These are phyloP conservation scores for Elaeis guineensis DNA, from an alignment of 176 grass and related monocot species.

Conservation along the genomic window DNA sequence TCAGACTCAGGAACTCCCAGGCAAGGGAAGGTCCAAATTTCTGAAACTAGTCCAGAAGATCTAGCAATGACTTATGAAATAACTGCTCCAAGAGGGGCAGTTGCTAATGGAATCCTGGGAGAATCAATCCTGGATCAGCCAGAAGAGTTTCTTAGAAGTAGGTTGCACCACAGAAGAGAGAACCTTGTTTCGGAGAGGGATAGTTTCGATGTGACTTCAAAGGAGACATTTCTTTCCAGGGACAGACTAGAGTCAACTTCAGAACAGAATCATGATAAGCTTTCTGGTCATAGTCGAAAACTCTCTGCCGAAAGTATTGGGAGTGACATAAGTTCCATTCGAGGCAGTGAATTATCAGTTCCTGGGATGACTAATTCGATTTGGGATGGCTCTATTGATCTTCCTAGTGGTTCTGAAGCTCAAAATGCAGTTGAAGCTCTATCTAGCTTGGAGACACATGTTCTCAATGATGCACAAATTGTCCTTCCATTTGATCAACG, in stretches of 20 bases:
- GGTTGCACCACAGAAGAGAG: conserved; percentile 35
- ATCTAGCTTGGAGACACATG: conserved; percentile 38
- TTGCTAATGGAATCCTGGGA: conserved; percentile 47
- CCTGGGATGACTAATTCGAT: conserved; percentile 52
- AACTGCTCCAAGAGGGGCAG: conserved; percentile 28
- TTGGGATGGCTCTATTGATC: conserved; percentile 60
- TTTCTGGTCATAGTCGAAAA: conserved; percentile 57
- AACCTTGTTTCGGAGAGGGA: conserved; percentile 24
- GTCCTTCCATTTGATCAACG: conserved; percentile 86
- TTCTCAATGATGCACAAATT: conserved; percentile 60
- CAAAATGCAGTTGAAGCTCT: conserved; percentile 45
- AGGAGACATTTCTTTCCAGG: conserved; percentile 3
- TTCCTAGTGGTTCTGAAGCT: conserved; percentile 46
- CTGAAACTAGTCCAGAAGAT: conserved; percentile 25
- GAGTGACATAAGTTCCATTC: conserved; percentile 94
- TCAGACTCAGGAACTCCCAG: conserved; percentile 24
- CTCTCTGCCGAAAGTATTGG: conserved; percentile 84
- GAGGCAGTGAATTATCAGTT: conserved; percentile 69
- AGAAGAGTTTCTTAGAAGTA: conserved; percentile 23
- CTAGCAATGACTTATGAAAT: conserved; percentile 9
- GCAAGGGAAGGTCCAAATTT: conserved; percentile 19
- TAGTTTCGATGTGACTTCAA: conserved; percentile 30
- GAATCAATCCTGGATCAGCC: conserved; percentile 36
- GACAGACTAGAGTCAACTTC: conserved; percentile 28
- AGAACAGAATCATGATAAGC: conserved; percentile 39